phyloP scores from a whole-genome alignment of 768 basidiomycete genomes.

The Tubosaeta brunneosetosa region DNA sequence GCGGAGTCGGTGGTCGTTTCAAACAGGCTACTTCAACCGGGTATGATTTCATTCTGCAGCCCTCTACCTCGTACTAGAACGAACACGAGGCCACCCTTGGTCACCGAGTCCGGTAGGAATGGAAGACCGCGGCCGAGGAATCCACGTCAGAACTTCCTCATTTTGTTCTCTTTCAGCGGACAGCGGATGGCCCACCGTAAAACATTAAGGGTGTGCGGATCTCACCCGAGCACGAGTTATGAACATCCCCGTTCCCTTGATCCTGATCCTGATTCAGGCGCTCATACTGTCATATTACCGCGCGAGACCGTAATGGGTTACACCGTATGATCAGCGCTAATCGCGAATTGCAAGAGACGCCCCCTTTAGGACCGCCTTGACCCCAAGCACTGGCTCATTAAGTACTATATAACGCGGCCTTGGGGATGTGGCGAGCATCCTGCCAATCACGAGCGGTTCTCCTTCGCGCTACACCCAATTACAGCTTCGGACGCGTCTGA shows the following conservation, averaged over 20 bases:
- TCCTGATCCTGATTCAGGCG: not conserved
- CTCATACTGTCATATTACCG: not conserved
- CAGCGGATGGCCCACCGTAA: conserved; percentile 5
- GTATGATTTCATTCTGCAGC: not conserved
- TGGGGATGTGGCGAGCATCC: not conserved
- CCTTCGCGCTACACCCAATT: not conserved
- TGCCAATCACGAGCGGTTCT: not conserved
- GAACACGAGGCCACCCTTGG: conserved; percentile 2
- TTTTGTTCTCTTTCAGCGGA: not conserved
- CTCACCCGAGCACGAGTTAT: not conserved
- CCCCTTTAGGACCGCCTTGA: not conserved
- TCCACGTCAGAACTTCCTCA: not conserved
- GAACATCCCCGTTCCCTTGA: not conserved
- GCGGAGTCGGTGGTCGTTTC: too few species aligned
- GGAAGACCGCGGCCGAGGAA: conserved; percentile 7
- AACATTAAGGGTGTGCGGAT: not conserved
- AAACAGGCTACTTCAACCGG: too few species aligned
- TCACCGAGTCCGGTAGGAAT: conserved; percentile 3
- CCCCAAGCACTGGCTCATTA: not conserved
- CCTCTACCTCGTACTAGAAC: not conserved
- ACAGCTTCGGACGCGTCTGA: not conserved
- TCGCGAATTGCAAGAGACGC: not conserved
- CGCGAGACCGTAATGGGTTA: not conserved
- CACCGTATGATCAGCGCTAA: conserved; percentile 3
- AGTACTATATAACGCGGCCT: not conserved